Conservation (phyloP, 2,329 filamentous ascomycete species). For the Talaromyces amestolkiae region DNA sequence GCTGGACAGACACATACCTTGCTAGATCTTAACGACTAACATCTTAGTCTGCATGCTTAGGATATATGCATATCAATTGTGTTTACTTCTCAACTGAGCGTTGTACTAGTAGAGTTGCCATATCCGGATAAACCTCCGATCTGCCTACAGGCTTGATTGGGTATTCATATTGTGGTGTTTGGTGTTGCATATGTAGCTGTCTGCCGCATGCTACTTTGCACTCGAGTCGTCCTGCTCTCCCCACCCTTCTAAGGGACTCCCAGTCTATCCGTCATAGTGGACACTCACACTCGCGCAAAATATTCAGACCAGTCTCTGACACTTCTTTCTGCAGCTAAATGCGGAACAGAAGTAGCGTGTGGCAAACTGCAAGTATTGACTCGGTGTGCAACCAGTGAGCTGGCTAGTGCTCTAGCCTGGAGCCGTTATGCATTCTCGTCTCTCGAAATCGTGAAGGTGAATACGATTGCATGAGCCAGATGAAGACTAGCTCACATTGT, state of each 20-base stretch:
- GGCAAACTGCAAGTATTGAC: neutral
- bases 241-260: neutral
- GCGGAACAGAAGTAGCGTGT: neutral
- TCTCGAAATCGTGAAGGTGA: neutral
- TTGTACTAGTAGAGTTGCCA: neutral
- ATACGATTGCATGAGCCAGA: neutral
- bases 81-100: neutral
- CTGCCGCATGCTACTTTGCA: neutral
- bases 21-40: neutral
- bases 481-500: neutral
- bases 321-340: neutral
- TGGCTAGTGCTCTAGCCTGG: neutral
- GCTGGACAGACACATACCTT: neutral
- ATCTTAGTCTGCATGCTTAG: neutral
- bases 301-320: neutral
- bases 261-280: neutral
- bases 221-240: neutral
- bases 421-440: neutral
- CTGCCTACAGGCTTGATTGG: neutral
- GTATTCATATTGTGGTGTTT: neutral
- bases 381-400: neutral
- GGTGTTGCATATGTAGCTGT: neutral
- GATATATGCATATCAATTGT: neutral
- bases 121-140: conserved; percentile 9
- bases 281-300: neutral